These are phyloP conservation scores for Paxillus ammoniavirescens DNA, from an alignment of 768 basidiomycete genomes.

Conservation along the genomic window DNA sequence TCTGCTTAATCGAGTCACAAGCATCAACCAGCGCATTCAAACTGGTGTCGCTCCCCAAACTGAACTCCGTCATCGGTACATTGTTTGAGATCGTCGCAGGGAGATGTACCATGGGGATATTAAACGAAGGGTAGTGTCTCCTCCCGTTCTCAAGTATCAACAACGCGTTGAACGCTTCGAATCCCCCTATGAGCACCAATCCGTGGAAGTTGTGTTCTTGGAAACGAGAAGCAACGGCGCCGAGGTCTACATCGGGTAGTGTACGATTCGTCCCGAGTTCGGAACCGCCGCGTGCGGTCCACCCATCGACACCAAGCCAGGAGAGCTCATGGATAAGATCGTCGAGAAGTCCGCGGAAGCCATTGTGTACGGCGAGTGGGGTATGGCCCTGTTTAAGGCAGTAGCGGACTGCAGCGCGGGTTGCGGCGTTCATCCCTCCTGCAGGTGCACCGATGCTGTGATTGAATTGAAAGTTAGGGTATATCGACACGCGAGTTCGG, in stretches of 20 bases:
- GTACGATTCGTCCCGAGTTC: slow-evolving; percentile 96
- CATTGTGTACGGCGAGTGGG: slow-evolving; percentile 92
- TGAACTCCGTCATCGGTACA: slow-evolving; percentile 95
- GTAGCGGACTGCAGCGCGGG: slow-evolving; percentile 90
- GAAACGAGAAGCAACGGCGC: slow-evolving; percentile 87
- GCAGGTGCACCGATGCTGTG: slow-evolving; percentile 92
- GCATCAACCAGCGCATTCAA: slow-evolving; percentile 96
- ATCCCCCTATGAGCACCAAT: slow-evolving; percentile 90
- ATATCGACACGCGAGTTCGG: background rate
- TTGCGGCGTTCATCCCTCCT: slow-evolving; percentile 98
- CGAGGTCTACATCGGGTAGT: slow-evolving; percentile 83
- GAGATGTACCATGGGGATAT: slow-evolving; percentile 93
- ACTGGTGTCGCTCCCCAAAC: slow-evolving; percentile 94
- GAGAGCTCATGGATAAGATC: slow-evolving; percentile 83
- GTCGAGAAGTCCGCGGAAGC: slow-evolving; percentile 92
- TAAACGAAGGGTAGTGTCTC: slow-evolving; percentile 84
- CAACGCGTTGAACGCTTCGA: slow-evolving; percentile 88
- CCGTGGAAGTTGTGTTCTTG: slow-evolving; percentile 79
- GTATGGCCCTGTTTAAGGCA: slow-evolving; percentile 90
- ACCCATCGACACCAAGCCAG: slow-evolving; percentile 96
- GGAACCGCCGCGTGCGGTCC: slow-evolving; percentile 95
- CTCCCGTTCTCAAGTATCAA: slow-evolving; percentile 77
- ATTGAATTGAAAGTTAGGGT: slow-evolving; percentile 1
- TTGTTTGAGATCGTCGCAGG: slow-evolving; percentile 99
- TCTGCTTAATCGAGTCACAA: slow-evolving; percentile 98